Percentiles rank a stretch among this genome's conserved stretches.
These are phyloP conservation scores for Periconia macrospinosa DNA, from an alignment of 2,329 filamentous ascomycete species.

Conservation along the genomic window DNA sequence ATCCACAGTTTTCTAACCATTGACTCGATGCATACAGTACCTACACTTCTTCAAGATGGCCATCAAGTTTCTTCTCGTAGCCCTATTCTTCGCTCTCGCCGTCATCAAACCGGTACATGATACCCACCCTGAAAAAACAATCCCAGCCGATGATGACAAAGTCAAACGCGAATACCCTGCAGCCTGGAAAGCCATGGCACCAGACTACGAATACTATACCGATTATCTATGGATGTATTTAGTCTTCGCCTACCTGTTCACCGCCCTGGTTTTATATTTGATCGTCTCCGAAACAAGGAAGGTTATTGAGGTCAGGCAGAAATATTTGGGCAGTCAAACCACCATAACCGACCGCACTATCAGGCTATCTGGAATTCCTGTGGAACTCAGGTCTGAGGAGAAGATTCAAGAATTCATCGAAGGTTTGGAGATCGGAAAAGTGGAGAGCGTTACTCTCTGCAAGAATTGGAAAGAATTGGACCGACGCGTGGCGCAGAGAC, in stretches of 20 bases:
- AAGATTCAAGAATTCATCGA: conserved; percentile 87
- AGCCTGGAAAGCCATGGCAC: conserved; percentile 19
- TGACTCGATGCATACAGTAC: conserved; percentile 56
- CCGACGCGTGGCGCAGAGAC: conserved; percentile 68
- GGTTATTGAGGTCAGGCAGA: conserved; percentile 83
- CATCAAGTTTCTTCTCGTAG: conserved; percentile 75
- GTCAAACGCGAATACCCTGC: conserved; percentile 20
- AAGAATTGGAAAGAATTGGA: conserved; percentile 86
- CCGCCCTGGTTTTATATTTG: conserved; percentile 76
- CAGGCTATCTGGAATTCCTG: conserved; percentile 83
- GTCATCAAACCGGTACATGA: conserved; percentile 87
- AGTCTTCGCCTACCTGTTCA: conserved; percentile 93
- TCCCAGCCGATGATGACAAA: conserved; percentile 15
- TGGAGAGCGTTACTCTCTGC: conserved; percentile 85
- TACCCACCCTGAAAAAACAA: conserved; percentile 53
- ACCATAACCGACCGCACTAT: conserved; percentile 97
- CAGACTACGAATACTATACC: conserved; percentile 46
- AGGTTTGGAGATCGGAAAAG: conserved; percentile 82
- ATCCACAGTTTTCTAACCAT: no score
- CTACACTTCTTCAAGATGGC: conserved; percentile 96
- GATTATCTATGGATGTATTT: conserved; percentile 90
- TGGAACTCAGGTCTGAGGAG: conserved; percentile 75
- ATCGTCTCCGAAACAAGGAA: conserved; percentile 81
- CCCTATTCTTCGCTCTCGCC: conserved; percentile 77
- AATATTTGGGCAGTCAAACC: conserved; percentile 88